Base-by-base conservation (phyloP, 169 alveolate genomes). In the Cytauxzoon felis region DNA sequence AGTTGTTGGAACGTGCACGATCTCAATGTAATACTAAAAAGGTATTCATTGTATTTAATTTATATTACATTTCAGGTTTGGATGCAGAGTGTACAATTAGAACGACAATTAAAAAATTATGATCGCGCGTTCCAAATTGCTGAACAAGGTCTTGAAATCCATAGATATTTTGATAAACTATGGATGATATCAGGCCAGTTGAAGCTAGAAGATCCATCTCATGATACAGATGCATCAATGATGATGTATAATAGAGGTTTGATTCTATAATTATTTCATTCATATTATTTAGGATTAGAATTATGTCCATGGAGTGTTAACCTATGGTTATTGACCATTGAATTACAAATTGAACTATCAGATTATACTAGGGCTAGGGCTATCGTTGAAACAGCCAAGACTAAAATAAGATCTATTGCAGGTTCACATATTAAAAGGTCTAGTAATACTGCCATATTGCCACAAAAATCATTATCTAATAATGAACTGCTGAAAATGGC, bases 171-270 rank as follows among this genome's bases (percentile, higher is more conserved):
- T 41, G 93, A 90, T 24, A 93, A 94, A 73, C 63, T 91, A 50
- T 94, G 96, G 93, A 86, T 94, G 93, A 92, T 94, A 27, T 90
- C 92, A 0, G 97, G 96, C 9, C 95, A 93, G 56, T 66, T 92
- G 30, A 85, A 87, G 51, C 73, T 88, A 53, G 96, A 90, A 53
- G 33, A 36, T 5, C 40, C 53, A 3, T 49, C 45, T 2, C 53
- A 49, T 34, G 80, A 67, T 0, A 23, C 50, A 6, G 60, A 34
- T 0, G 76, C 38, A 41, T 65, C 82, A 7, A 30, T 62, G 18
- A n/a, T 23, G 1, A 62, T 60, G 7, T 71, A 56, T 52, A 45
- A 61, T 30, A 7, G 38, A 13, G 82, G 82, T 54, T 36, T 33
- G 57, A 38, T 13, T n/a, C 45, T 38, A 13, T 13, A 38, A n/a